Evolutionary conservation across 768 basidiomycete species (phyloP), one percentile per base, ranked within the genome.

Genomic region (Leccinum truebloodii): DNA sequence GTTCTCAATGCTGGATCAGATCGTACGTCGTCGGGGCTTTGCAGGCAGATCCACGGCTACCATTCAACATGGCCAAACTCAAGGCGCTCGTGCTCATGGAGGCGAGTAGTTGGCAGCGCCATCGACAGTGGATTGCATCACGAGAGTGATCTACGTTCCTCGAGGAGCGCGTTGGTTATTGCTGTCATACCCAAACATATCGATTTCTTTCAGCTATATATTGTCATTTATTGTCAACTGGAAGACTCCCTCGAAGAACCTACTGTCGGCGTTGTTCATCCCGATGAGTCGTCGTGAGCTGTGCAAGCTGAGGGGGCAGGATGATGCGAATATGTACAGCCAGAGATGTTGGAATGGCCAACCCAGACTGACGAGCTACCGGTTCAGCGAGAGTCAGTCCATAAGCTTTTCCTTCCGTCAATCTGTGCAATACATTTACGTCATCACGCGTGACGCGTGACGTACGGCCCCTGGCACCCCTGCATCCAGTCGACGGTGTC

Each of bases 21-120:
- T 76, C 79, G 9, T 79, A 83, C 59, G 73, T 82, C 9, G 52
- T 82, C 10, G 65, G 75, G 4, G 79, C 80, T 4, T 63, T 82
- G 51, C 75, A 76, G 32, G 75, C 75, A 13, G 77, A 82, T 54
- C 59, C 68, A 7, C 60, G 69, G 9, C 66, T 82, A 32, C 73
- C 76, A 6, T 82, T 78, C 57, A 59, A 71, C 48, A 68, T 76
- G 67, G 61, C 62, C 1, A 63, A 67, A 37, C 65, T 83, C 28
- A 73, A 73, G 51, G 61, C 65, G 24, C 69, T 82, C 16, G 75
- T 80, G 10, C 71, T 71, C 65, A 69, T 73, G 65, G 80, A 83
- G 55, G 70, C 73, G 0, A 61, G 73, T 7, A 79, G 80, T 37
- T 82, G 80, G 81, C 60, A 61, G 48, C 71, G 77, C 20, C 79